Base-by-base conservation (phyloP, 805 yeast species). In the Yamadazyma sp. region DNA sequence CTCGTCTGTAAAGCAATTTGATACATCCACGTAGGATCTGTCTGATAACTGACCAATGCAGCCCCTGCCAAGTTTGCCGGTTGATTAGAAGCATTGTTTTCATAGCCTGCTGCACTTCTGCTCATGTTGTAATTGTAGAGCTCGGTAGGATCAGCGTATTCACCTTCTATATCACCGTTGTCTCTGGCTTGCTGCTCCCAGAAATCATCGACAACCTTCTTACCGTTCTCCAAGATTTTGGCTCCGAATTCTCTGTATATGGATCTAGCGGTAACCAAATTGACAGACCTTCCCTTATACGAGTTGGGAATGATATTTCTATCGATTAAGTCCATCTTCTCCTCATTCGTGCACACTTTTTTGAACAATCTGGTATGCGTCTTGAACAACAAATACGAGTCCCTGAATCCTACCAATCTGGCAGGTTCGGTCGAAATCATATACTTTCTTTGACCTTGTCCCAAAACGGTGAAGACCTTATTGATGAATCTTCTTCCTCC, bases 341-440 rank as follows among this genome's bases (percentile, higher is more conserved):
- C 95, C 12, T 77, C 84, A 44, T 84, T 86, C 8, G 77, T 70
- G 31, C 90, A 70, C 8, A 84, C 78, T 44, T 83, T 76, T 54
- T 90, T 88, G 66, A 74, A 82, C 36, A 93, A 67, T 35, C 77
- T 70, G 35, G 80, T 75, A 63, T 91, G 96, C 34, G 89, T 84
- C 55, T 90, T 95, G 64, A 91, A 89, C 42, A 91, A 70, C 37
- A 89, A 68, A 53, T 91, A 89, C 2, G 96, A 86, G 56, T 91
- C 97, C 49, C 96, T 75, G 64, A 89, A 86, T 3, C 97, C 98
- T 44, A 91, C 88, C 53, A 91, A 80, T 49, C 98, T 76, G 1
- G 99, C 97, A 2, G 96, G 96, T 55, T 93, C 99, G 0, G 98
- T 90, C 2, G 95, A 82, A 32, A 93, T 76, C 95, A 91, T 90